Percentiles rank a stretch among this genome's conserved stretches.
Conservation (phyloP, 2,329 filamentous ascomycete genomes). For the Dactylonectria estremocensis region DNA sequence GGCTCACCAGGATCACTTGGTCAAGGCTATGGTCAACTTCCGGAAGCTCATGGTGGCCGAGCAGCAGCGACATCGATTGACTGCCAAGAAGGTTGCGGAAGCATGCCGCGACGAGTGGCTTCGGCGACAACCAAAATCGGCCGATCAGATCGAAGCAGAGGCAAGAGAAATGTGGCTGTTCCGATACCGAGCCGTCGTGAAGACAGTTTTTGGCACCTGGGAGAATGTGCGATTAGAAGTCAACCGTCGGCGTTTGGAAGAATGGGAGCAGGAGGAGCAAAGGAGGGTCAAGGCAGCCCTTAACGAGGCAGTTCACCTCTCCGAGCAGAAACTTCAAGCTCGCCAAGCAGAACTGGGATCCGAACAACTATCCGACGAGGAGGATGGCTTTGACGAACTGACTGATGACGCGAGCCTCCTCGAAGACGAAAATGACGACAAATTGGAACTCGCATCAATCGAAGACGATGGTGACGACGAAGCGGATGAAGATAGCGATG, state of each 20-base stretch:
- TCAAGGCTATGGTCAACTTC: slow-evolving; percentile 85
- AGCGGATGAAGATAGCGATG: slow-evolving; percentile 60
- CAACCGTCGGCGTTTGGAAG: slow-evolving; percentile 71
- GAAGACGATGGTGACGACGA: slow-evolving; percentile 59
- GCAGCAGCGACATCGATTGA: slow-evolving; percentile 81
- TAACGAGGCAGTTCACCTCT: slow-evolving; percentile 81
- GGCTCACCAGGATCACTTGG: slow-evolving; percentile 88
- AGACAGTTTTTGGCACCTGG: slow-evolving; percentile 70
- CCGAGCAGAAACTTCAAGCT: slow-evolving; percentile 77
- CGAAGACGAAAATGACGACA: slow-evolving; percentile 53
- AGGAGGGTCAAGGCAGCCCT: slow-evolving; percentile 77
- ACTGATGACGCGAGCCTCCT: slow-evolving; percentile 62
- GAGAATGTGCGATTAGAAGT: slow-evolving; percentile 75
- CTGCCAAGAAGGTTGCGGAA: slow-evolving; percentile 85
- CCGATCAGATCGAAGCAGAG: slow-evolving; percentile 87
- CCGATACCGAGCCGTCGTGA: slow-evolving; percentile 81
- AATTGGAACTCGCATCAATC: slow-evolving; percentile 53
- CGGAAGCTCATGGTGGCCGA: slow-evolving; percentile 85
- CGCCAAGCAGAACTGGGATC: slow-evolving; percentile 69
- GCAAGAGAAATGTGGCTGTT: slow-evolving; percentile 76
- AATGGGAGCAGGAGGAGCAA: slow-evolving; percentile 78
- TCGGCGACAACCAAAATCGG: slow-evolving; percentile 79
- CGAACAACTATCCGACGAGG: slow-evolving; percentile 63
- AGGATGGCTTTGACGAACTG: slow-evolving; percentile 62
- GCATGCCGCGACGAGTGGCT: slow-evolving; percentile 84